Conservation (phyloP, 768 basidiomycete genomes). For the Phlebiopsis flavidoalba region DNA sequence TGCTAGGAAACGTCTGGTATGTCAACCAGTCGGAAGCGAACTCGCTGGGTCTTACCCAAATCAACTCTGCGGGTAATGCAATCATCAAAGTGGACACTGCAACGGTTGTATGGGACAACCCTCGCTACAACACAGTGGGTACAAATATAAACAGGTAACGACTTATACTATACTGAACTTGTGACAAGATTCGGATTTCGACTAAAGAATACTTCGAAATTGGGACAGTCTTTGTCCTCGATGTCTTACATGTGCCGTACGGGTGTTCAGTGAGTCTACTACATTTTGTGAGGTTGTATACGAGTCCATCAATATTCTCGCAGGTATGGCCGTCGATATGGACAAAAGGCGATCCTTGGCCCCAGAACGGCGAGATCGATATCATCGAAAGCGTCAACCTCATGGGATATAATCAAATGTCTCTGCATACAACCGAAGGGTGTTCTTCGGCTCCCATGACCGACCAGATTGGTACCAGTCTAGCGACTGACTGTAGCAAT, state of each 20-base stretch:
- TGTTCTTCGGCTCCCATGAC: conserved; percentile 28
- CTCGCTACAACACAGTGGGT: background rate
- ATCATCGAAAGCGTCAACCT: conserved; percentile 50
- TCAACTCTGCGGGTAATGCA: conserved; percentile 73
- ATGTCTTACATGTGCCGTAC: conserved; percentile 44
- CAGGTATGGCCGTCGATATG: conserved; percentile 24
- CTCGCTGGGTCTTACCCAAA: background rate
- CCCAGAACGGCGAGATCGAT: conserved; percentile 33
- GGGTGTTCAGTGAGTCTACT: conserved; percentile 43
- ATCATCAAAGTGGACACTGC: conserved; percentile 90
- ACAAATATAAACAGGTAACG: background rate
- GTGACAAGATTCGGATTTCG: conserved; percentile 38
- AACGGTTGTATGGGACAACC: conserved; percentile 45
- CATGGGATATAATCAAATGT: conserved; percentile 46
- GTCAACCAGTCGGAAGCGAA: background rate
- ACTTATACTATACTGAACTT: background rate
- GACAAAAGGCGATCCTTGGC: conserved; percentile 31
- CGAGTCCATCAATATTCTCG: background rate
- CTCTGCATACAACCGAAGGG: conserved; percentile 45
- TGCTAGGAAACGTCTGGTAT: background rate
- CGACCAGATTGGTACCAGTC: conserved; percentile 26
- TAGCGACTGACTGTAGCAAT: background rate
- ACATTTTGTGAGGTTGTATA: background rate
- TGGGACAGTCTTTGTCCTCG: conserved; percentile 41
- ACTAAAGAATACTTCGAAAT: conserved; percentile 34